Base-by-base conservation (phyloP, 2,329 filamentous ascomycete genomes). In the Scedosporium minutisporum region DNA sequence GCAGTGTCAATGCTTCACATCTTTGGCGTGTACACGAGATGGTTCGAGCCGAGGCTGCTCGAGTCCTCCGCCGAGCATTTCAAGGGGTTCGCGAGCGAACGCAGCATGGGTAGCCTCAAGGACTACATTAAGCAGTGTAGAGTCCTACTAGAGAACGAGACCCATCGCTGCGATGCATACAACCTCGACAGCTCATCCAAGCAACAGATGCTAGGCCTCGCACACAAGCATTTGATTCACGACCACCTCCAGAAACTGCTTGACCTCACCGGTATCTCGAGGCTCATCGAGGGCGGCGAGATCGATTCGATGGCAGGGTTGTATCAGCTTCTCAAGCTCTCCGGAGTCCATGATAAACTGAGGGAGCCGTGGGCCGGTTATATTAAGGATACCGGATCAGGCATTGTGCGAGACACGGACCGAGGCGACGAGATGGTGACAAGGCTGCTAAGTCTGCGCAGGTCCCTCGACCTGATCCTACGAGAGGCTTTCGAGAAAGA, bases 341-440 rank as follows among this genome's bases (percentile, higher is more conserved):
- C 89, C 4, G 80, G 82, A 9, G 84, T 96, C 6, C 88, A 91
- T 29, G 80, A 82, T 67, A 83, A 85, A 64, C 77, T 99, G 48
- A 88, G 86, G 67, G 71, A 78, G 3, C 85, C 91, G 0, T 97
- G 96, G 80, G 84, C 85, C 67, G 81, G 83, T 41, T 96, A 95
- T 76, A 93, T 97, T 62, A 82, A 87, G 58, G 78, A 82, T 23
- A 85, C 90, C 4, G 95, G 95, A 0, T 84, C 87, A 0, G 75
- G 74, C 1, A 93, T 99, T 63, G 88, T 97, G 4, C 87, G 89
- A 64, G 90, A 96, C 70, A 88, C 88, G 59, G 85, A 87, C 41
- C 85, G 88, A 44, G 87, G 88, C 58, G 87, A 92, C 18, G 86
- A 92, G 59, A 97, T 99, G 93, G 87, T 99, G 1, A 77, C 91